Evolutionary conservation across 768 basidiomycete species (phyloP), one percentile per base, ranked within the genome.

Genomic region (Lentinula aciculospora): DNA sequence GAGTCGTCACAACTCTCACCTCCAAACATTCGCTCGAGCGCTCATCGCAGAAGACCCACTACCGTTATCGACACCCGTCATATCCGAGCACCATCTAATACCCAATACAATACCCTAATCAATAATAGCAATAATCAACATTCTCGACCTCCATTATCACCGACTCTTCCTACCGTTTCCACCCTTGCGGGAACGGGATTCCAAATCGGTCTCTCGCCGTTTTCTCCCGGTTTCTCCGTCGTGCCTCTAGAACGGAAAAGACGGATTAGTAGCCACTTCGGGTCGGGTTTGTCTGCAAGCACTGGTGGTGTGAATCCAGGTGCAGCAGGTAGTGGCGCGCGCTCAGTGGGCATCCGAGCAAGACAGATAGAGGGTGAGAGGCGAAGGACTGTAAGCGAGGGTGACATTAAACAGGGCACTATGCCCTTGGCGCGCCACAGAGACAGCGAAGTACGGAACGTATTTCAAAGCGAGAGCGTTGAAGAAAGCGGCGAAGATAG

Each of bases 221-320:
- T 86, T 56, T 88, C 86, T 63, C 89, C 89, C 31, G 89, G 89
- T n/a, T 91, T 90, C 63, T 75, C 79, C n/a, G 77, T 88, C 46
- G 74, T 83, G 53, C 86, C 85, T 21, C 68, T 72, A 47, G 78
- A 81, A 62, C 70, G 83, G 63, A 53, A 36, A 53, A 71, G 80
- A 61, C 69, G 82, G 61, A 69, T 76, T 58, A 57, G 68, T 10
- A 81, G 75, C 61, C 75, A 73, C 32, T 50, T 72, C 19, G 72
- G 67, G 1, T 53, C 53, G 23, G 64, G 55, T 17, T 4, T 40
- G 7, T 8, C 51, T 39, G 32, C 36, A 2, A 53, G 34, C 25
- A 40, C 40, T 46, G 29, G n/a, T 19, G 28, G 9, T 37, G 40
- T 6, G 4, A 56, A 44, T 44, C 0, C 54, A 32, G 40, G 42